Percentiles rank a stretch among this genome's conserved stretches.
Evolutionary conservation across 495 filamentous ascomycete species (phyloP).

Genomic region (Trichoderma gamsii): DNA sequence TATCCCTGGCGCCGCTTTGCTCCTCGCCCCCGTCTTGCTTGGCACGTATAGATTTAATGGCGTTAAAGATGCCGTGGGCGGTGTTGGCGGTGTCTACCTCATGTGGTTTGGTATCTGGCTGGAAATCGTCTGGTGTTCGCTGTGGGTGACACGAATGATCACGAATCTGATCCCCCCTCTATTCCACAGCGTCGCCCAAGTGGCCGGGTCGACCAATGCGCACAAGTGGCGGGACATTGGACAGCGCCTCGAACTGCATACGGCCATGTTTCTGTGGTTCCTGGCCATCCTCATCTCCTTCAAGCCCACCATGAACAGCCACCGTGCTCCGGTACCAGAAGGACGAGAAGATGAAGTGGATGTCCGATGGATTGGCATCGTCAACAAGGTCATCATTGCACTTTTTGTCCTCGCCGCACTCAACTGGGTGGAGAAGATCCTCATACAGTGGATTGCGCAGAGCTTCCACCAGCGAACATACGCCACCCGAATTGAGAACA

Average conservation of each 20-base stretch:
- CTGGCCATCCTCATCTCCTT: conserved; percentile 72
- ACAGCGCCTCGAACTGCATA: conserved; percentile 76
- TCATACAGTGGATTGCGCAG: conserved; percentile 91
- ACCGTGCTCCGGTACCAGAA: conserved; percentile 49
- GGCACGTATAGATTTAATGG: conserved; percentile 58
- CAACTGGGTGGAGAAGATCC: conserved; percentile 87
- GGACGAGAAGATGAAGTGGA: conserved; percentile 43
- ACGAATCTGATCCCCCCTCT: conserved; percentile 66
- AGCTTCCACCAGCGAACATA: conserved; percentile 91
- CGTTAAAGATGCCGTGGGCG: conserved; percentile 39
- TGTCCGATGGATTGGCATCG: conserved; percentile 63
- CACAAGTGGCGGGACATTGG: conserved; percentile 95
- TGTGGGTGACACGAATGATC: conserved; percentile 78
- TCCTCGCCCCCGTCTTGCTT: conserved; percentile 77
- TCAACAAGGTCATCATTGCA: conserved; percentile 83
- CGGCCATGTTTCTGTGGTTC: conserved; percentile 89
- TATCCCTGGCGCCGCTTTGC: conserved; percentile 61
- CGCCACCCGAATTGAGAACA: conserved; percentile 82
- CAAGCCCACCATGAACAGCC: conserved; percentile 64
- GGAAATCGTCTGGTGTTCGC: conserved; percentile 83
- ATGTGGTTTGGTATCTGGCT: conserved; percentile 95
- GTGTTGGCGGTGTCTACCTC: conserved; percentile 68
- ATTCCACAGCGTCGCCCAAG: conserved; percentile 60
- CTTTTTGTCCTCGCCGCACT: conserved; percentile 72
- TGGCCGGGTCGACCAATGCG: conserved; percentile 73